Base-by-base conservation (phyloP, 139 green algal species). In the Eudorina sp. region DNA sequence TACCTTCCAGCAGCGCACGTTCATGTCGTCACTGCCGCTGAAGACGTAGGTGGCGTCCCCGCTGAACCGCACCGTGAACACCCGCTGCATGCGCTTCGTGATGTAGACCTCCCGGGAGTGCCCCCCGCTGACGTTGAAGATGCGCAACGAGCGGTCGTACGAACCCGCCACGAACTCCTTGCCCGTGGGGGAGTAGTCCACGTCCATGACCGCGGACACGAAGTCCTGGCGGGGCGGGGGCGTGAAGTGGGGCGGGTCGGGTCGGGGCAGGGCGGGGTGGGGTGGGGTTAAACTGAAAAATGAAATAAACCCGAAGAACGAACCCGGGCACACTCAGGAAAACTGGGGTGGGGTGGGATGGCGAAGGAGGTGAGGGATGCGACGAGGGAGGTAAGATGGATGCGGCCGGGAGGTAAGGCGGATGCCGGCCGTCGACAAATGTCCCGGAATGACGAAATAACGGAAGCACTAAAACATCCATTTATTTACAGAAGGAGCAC, bases 171-270 rank as follows among this genome's bases (percentile, higher is more conserved):
- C 98, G 94, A 99, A 99, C 93, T 99, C 98, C 14, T 97, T 90
- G 8, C 98, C 98, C 4, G 98, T 99, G 19, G 98, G 98, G 0
- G 96, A 97, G 90, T 98, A 99, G 92, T 99, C 98, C 16, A 99
- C 94, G 87, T 99, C 97, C 97, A 99, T 98, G 18, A 98, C 97
- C 2, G 97, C 95, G 7, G 94, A 98, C 40, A 98, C 95, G 94
- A 98, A 99, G 88, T 98, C 97, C 91, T 97, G 90, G 0, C 7
- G 36, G 34, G 8, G n/a, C 46, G 73, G 45, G 73, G n/a, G n/a
- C n/a, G n/a, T n/a, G n/a, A n/a, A n/a, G n/a, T 51, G 40, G 0
- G 38, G 58, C 58, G 27, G n/a, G 58, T 13, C 58, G 58, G 27
- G n/a, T n/a, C n/a, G n/a, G n/a, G n/a, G n/a, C n/a, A n/a, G n/a